Base-by-base conservation (phyloP, 2,329 filamentous ascomycete genomes). In the Hypoxylon sp. region DNA sequence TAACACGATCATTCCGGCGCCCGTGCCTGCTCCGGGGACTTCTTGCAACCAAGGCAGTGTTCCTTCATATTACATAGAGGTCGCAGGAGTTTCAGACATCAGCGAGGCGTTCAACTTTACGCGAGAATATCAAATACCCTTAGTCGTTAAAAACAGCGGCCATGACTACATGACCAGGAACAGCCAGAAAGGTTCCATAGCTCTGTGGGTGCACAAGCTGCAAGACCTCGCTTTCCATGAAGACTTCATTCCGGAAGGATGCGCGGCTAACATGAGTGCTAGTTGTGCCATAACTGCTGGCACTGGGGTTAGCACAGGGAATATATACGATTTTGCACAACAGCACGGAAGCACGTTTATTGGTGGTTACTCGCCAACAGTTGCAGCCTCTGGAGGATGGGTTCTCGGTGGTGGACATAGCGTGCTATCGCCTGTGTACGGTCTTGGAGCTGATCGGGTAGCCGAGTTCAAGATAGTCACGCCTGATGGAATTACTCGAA, bases 111-210 rank as follows among this genome's bases (percentile, higher is more conserved):
- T 67, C 12, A 40, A 42, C 2, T 63, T 61, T 9, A 53, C 65
- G 35, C 56, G 63, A 25, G 55, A 55, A 21, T 45, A 63, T 38
- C 52, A 53, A 23, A 44, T 65, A 2, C 59, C 63, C 7, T 60
- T 68, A 2, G 63, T 57, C 5, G 63, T 71, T 41, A 68, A 70
- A 51, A 71, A 70, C 32, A 68, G 59, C 29, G 69, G 69, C 3
- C 68, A 71, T 43, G 69, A 71, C 30, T 71, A 65, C 40, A 61
- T 69, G 51, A 64, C 62, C 5, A 64, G 68, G 20, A 69, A 62
- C 27, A 69, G 64, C 51, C 61, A 59, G 3, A 63, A 65, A 11
- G 63, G 62, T 3, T 57, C 64, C 0, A 51, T 71, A 2, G 50
- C 62, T 7, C 60, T 71, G 6, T 69, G 68, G 67, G 62, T 63